These are phyloP conservation scores for Chaetoscypha palmicola DNA, from an alignment of 2,329 filamentous ascomycete genomes.

Conservation along the genomic window DNA sequence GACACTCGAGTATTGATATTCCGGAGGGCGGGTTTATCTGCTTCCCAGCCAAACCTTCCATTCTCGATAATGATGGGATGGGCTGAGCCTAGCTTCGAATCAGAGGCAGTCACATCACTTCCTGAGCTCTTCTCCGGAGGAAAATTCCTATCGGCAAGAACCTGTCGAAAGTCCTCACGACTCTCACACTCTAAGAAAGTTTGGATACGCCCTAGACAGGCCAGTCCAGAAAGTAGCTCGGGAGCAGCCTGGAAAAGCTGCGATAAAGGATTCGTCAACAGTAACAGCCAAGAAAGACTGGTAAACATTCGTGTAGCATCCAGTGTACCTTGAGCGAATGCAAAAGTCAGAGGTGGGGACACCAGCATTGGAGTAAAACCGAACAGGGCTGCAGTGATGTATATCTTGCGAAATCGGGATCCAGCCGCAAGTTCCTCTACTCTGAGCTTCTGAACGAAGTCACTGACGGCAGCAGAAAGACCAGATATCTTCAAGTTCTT, in stretches of 20 bases:
- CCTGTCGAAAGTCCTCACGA: conserved; percentile 4
- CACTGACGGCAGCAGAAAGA: conserved; percentile 28
- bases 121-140: background rate
- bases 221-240: conserved; percentile 15
- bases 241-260: conserved; percentile 21
- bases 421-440: conserved; percentile 30
- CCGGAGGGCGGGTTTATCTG: background rate
- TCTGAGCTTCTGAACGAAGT: conserved; percentile 31
- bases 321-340: conserved; percentile 6
- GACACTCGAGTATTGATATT: conserved; percentile 2
- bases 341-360: conserved; percentile 10
- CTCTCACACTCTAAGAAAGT: conserved; percentile 16
- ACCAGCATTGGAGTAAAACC: conserved; percentile 7
- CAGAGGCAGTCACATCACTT: background rate
- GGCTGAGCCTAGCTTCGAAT: background rate
- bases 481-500: conserved; percentile 36
- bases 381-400: conserved; percentile 1
- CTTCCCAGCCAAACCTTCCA: conserved; percentile 9
- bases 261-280: conserved; percentile 18
- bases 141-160: background rate
- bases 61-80: background rate
- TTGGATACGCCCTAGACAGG: conserved; percentile 27
- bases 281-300: conserved; percentile 22
- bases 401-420: conserved; percentile 23
- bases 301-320: conserved; percentile 20